phyloP scores from a whole-genome alignment of 2,329 filamentous ascomycete genomes.

The Helotiales sp. region DNA sequence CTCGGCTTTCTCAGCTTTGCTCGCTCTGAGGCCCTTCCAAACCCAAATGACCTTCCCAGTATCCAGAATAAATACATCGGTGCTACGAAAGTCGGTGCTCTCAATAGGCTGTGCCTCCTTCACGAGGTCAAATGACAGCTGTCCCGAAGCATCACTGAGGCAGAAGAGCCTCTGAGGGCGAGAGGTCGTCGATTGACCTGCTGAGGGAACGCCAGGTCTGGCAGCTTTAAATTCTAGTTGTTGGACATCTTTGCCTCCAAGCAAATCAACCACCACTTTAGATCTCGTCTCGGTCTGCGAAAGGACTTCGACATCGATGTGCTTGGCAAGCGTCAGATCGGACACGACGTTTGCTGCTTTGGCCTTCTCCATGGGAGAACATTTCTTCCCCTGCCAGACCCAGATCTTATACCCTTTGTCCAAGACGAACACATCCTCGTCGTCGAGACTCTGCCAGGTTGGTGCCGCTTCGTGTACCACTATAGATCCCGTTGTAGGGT shows the following conservation, averaged over 20 bases:
- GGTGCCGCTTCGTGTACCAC: slow-evolving; percentile 66
- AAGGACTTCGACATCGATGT: slow-evolving; percentile 64
- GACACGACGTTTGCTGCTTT: slow-evolving; percentile 68
- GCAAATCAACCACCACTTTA: slow-evolving; percentile 54
- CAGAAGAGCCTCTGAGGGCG: slow-evolving; percentile 51
- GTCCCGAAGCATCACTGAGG: slow-evolving; percentile 61
- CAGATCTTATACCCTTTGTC: slow-evolving; percentile 65
- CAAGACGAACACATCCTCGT: slow-evolving; percentile 65
- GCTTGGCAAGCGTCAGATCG: slow-evolving; percentile 63
- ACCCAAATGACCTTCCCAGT: slow-evolving; percentile 64
- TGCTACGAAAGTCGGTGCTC: slow-evolving; percentile 52
- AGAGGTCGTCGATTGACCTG: slow-evolving; percentile 15
- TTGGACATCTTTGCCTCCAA: slow-evolving; percentile 49
- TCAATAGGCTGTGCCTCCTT: slow-evolving; percentile 52
- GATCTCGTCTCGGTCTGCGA: slow-evolving; percentile 59
- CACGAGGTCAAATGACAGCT: slow-evolving; percentile 56
- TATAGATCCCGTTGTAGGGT: slow-evolving; percentile 46
- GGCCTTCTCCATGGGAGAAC: slow-evolving; percentile 68
- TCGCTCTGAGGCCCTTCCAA: slow-evolving; percentile 63
- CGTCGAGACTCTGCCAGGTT: slow-evolving; percentile 61
- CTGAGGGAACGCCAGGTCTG: slow-evolving; percentile 41
- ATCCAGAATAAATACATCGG: slow-evolving; percentile 63
- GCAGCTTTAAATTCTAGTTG: slow-evolving; percentile 42
- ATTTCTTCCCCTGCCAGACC: slow-evolving; percentile 67
- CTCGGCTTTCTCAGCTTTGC: slow-evolving; percentile 55